These are phyloP conservation scores for Lithocarpus polystachyus DNA, from an alignment of 306 rosid genomes.

Conservation along the genomic window DNA sequence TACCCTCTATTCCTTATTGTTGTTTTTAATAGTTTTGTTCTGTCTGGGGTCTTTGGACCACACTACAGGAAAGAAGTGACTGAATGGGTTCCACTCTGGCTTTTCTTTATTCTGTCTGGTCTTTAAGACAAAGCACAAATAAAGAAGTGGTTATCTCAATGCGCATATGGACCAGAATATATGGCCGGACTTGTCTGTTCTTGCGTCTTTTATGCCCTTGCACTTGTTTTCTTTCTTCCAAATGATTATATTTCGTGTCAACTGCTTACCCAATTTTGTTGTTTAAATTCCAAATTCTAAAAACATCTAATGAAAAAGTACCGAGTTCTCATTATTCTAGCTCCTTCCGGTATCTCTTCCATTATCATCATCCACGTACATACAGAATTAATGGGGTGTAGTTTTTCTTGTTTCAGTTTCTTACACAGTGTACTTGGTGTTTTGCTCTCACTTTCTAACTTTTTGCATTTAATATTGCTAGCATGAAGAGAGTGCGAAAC, in stretches of 20 bases:
- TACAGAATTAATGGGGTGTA: neutral
- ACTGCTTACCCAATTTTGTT: neutral
- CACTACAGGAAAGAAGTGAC: neutral
- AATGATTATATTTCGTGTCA: neutral
- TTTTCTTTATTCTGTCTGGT: too few species aligned
- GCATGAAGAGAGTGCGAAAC: too few species aligned
- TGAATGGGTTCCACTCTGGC: too few species aligned
- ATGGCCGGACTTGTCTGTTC: conserved; percentile 14
- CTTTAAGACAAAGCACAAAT: neutral
- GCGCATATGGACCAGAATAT: neutral
- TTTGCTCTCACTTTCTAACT: too few species aligned
- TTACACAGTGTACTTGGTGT: too few species aligned
- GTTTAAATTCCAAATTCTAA: neutral
- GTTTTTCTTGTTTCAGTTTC: neutral
- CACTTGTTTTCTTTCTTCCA: neutral
- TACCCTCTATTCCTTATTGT: neutral
- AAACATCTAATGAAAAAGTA: neutral
- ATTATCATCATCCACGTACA: neutral
- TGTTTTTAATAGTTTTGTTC: neutral
- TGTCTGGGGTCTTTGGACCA: neutral
- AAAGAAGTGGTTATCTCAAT: neutral
- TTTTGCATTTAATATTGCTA: too few species aligned
- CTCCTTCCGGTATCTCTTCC: neutral
- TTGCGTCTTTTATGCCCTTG: neutral
- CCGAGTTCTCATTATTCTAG: neutral